A percentile compares a stretch with the other conserved stretches of the same genome.
phyloP scores from a whole-genome alignment of 768 basidiomycete species.

The Leccinum boreale region DNA sequence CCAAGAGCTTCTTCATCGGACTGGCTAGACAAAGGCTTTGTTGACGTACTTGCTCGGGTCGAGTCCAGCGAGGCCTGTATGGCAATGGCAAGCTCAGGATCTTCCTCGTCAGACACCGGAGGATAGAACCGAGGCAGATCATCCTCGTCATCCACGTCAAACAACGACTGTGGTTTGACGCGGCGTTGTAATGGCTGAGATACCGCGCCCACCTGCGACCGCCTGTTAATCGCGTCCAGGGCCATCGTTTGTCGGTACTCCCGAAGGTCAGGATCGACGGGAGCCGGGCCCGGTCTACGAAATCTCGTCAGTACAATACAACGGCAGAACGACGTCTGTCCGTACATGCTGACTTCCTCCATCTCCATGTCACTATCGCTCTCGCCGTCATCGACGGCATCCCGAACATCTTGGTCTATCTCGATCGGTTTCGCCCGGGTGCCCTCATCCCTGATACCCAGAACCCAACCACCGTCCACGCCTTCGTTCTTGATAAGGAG shows the following conservation, averaged over 20 bases:
- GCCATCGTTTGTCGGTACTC: constrained; percentile 61
- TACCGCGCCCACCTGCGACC: constrained; percentile 36
- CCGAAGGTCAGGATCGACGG: constrained; percentile 59
- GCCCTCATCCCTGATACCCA: constrained; percentile 88
- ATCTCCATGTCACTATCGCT: constrained; percentile 64
- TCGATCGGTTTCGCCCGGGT: constrained; percentile 82
- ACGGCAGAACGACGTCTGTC: background rate
- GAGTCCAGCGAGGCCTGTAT: constrained; percentile 59
- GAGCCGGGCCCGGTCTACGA: constrained; percentile 29
- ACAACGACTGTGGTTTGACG: constrained; percentile 43
- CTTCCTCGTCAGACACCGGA: constrained; percentile 42
- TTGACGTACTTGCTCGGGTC: background rate
- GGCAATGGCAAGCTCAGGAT: constrained; percentile 56
- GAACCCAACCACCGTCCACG: constrained; percentile 86
- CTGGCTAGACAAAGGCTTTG: constrained; percentile 6
- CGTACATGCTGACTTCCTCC: constrained; percentile 79
- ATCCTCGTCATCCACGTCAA: constrained; percentile 53
- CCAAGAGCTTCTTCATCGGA: background rate
- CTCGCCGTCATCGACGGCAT: constrained; percentile 33
- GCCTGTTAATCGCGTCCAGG: constrained; percentile 52
- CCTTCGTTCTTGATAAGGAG: constrained; percentile 92
- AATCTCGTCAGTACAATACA: constrained; percentile 11
- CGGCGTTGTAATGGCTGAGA: constrained; percentile 34
- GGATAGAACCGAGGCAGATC: constrained; percentile 19
- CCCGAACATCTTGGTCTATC: constrained; percentile 63